Conservation (phyloP, 495 filamentous ascomycete species). For the Choiromyces venosus region DNA sequence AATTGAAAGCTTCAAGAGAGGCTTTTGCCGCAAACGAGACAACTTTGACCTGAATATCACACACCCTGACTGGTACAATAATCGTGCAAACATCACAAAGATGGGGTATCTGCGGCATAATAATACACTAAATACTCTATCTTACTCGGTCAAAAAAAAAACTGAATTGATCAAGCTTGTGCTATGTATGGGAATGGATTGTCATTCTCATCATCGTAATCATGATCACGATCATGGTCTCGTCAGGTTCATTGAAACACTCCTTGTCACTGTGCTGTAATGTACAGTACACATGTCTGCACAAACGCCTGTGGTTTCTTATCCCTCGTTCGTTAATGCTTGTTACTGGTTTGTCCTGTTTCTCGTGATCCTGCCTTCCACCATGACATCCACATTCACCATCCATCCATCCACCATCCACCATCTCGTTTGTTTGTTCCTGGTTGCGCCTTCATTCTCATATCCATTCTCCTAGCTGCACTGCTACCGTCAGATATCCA, state of each 20-base stretch:
- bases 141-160: not conserved
- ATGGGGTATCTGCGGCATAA: too few relatives aligned
- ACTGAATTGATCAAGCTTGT: not conserved
- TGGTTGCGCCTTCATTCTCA: not conserved
- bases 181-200: not conserved
- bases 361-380: not conserved
- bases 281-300: not conserved
- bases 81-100: not conserved
- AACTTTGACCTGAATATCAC: not conserved
- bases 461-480: not conserved
- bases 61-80: not conserved
- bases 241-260: not conserved
- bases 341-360: not conserved
- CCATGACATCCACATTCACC: not conserved
- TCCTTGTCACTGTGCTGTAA: not conserved
- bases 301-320: not conserved
- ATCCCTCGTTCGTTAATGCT: not conserved
- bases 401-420: not conserved
- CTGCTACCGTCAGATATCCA: not conserved
- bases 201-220: not conserved
- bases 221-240: not conserved
- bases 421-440: conserved; percentile 3
- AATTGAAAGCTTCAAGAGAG: not conserved
- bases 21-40: not conserved
- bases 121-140: not conserved